Percentiles rank a stretch among this genome's conserved stretches.
phyloP scores from a whole-genome alignment of 768 basidiomycete genomes.

The Mycena latifolia region DNA sequence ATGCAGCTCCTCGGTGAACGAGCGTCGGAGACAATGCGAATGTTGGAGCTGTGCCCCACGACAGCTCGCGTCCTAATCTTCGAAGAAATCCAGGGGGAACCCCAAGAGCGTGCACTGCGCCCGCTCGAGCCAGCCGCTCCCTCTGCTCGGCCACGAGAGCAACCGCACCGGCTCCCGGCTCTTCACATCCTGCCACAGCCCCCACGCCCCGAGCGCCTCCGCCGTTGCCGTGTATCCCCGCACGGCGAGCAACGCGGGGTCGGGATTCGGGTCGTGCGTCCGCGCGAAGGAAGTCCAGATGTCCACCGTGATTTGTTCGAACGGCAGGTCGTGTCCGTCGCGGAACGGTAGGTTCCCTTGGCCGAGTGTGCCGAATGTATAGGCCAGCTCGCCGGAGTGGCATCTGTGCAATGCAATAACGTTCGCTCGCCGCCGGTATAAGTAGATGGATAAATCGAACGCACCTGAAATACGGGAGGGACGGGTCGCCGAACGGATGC shows the following conservation, averaged over 20 bases:
- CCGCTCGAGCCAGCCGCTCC: slow-evolving; percentile 48
- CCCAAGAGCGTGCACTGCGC: slow-evolving; percentile 54
- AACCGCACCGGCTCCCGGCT: slow-evolving; percentile 47
- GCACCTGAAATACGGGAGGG: slow-evolving; percentile 60
- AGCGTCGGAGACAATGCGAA: too few species aligned
- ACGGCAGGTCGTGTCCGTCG: slow-evolving; percentile 58
- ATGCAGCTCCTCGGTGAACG: too few species aligned
- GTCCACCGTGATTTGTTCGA: slow-evolving; percentile 59
- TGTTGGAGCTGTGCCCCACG: too few species aligned
- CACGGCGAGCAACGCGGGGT: slow-evolving; percentile 52
- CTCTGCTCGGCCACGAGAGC: slow-evolving; percentile 48
- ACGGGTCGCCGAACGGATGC: slow-evolving; percentile 61
- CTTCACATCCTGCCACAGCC: slow-evolving; percentile 50
- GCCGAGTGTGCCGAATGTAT: slow-evolving; percentile 49
- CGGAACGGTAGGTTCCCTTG: slow-evolving; percentile 56
- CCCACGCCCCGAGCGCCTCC: slow-evolving; percentile 41
- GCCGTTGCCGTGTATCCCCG: slow-evolving; percentile 55
- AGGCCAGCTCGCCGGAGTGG: slow-evolving; percentile 48
- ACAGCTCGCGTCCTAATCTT: too few species aligned
- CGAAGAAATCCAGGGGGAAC: slow-evolving; percentile 40
- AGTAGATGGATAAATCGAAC: slow-evolving; percentile 46
- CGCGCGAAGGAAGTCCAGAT: slow-evolving; percentile 62
- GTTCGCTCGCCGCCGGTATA: slow-evolving; percentile 38
- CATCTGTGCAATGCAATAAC: slow-evolving; percentile 26
- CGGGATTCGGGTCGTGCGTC: slow-evolving; percentile 61